These are phyloP conservation scores for Prunus davidiana DNA, from an alignment of 306 rosid genomes.

Conservation along the genomic window DNA sequence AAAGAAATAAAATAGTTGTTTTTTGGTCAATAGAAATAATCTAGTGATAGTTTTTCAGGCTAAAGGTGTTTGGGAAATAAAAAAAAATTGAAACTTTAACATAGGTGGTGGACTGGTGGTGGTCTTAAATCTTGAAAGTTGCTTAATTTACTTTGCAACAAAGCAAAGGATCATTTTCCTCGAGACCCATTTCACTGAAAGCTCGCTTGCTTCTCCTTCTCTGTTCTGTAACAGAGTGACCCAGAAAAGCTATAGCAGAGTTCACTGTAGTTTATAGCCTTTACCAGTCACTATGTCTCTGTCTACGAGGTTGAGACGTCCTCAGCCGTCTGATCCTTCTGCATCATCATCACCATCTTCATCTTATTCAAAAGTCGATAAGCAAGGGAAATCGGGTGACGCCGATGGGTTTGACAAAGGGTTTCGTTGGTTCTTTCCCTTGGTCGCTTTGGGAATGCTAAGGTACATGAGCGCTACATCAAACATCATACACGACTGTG, in stretches of 20 bases:
- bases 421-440: conserved; percentile 61
- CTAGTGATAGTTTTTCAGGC: no score
- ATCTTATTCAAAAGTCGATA: conserved; percentile 62
- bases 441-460: conserved; percentile 59
- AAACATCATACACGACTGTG: conserved; percentile 93
- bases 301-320: conserved; percentile 60
- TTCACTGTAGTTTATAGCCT: background rate
- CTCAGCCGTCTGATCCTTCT: conserved; percentile 49
- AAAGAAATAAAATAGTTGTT: no score
- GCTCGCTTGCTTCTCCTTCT: background rate
- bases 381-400: conserved; percentile 39
- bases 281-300: conserved; percentile 36
- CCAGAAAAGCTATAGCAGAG: background rate
- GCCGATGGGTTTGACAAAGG: conserved; percentile 37
- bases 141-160: background rate
- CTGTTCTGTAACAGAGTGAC: background rate
- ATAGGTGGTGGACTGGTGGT: background rate
- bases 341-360: conserved; percentile 28
- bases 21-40: no score
- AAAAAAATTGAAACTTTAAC: background rate
- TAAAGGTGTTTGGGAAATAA: background rate
- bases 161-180: conserved; percentile 10
- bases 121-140: background rate
- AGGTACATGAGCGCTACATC: conserved; percentile 92
- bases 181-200: background rate